phyloP scores from a whole-genome alignment of 169 alveolate species.

The Toxoplasma gondii region DNA sequence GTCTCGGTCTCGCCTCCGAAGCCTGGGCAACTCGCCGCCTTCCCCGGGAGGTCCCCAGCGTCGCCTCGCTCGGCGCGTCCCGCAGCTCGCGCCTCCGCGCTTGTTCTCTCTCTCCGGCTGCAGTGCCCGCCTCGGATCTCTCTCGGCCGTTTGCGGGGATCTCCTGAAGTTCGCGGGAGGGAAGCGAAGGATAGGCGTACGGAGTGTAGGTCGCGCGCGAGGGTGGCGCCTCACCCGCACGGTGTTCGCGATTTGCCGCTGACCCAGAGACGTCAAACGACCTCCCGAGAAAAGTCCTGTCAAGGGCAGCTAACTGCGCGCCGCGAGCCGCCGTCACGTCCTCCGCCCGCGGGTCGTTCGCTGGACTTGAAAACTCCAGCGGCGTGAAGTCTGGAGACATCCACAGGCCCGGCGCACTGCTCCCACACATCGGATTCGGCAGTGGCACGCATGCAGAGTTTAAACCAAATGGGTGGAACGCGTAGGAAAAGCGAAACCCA shows the following conservation, averaged over 20 bases:
- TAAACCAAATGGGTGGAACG: slow-evolving; percentile 37
- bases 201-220: too few species aligned
- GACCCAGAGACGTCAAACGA: too few species aligned
- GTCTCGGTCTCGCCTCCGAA: too few species aligned
- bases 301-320: not conserved
- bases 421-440: slow-evolving; percentile 32
- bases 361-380: not conserved
- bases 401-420: slow-evolving; percentile 44
- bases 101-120: slow-evolving; percentile 2
- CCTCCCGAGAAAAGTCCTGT: not conserved
- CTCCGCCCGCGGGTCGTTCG: not conserved
- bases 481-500: slow-evolving; percentile 31
- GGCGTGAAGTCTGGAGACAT: slow-evolving; percentile 11
- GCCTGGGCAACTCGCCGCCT: too few species aligned
- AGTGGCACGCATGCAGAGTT: not conserved
- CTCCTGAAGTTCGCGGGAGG: not conserved
- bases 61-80: too few species aligned
- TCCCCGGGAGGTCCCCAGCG: too few species aligned
- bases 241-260: too few species aligned
- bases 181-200: not conserved
- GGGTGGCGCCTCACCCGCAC: too few species aligned
- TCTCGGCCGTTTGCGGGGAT: not conserved
- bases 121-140: not conserved
- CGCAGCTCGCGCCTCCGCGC: too few species aligned
- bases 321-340: slow-evolving; percentile 26